Evolutionary conservation across 257 asterid genomes (phyloP).

Genomic region (Nicotiana obtusifolia): DNA sequence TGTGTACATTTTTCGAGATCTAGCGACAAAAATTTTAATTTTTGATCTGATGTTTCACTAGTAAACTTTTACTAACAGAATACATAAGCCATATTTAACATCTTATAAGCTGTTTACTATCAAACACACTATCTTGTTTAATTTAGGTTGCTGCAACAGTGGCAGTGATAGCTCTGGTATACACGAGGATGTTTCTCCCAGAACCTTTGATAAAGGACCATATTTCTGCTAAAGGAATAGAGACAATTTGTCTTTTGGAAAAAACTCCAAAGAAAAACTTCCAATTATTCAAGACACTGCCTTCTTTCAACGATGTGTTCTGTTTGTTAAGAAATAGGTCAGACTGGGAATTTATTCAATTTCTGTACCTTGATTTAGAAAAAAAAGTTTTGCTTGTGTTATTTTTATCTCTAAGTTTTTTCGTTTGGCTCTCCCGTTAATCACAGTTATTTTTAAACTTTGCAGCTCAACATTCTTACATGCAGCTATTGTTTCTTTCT

Average conservation of each 20-base stretch:
- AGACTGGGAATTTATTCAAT: not conserved
- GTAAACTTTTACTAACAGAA: not conserved
- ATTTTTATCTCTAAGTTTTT: not conserved
- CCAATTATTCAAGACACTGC: constrained; percentile 42
- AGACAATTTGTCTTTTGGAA: constrained; percentile 51
- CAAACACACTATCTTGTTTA: not conserved
- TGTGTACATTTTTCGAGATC: not conserved
- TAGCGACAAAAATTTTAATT: not conserved
- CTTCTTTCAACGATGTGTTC: constrained; percentile 53
- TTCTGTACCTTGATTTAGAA: not conserved
- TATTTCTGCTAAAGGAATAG: constrained; percentile 24
- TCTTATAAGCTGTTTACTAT: not conserved
- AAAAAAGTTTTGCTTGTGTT: no score
- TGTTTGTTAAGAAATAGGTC: constrained; percentile 65
- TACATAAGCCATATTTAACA: not conserved
- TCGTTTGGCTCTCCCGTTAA: not conserved
- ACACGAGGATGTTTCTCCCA: constrained; percentile 69
- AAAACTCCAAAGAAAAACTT: constrained; percentile 43
- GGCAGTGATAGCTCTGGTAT: constrained; percentile 52
- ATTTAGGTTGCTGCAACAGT: constrained; percentile 59
- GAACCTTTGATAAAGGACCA: constrained; percentile 40
- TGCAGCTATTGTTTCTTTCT: constrained; percentile 74
- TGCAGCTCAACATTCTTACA: constrained; percentile 71
- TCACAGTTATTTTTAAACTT: not conserved
- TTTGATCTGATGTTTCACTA: not conserved